Evolutionary conservation across 768 basidiomycete genomes (phyloP), one percentile per base, ranked within the genome.

Genomic region (Mycena albidolilacea): DNA sequence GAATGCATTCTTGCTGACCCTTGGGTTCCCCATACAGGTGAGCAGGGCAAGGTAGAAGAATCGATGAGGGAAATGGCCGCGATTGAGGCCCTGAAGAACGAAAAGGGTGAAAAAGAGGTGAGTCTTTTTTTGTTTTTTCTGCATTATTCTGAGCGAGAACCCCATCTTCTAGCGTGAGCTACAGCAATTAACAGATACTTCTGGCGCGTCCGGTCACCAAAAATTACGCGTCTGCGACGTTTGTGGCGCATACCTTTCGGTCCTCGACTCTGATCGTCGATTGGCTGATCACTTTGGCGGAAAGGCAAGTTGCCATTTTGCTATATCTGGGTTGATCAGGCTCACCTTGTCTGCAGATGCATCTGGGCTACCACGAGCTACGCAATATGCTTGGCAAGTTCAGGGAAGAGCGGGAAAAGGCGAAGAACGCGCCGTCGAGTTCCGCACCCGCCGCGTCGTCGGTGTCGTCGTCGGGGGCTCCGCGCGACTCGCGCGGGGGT

Each of bases 201-300:
- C 97, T 50, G 98, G 98, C 68, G 98, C 98, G 7, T 98, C 97
- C 69, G 98, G 98, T n/a, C 98, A 99, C 87, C 98, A 99, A 84
- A 99, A 99, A 84, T 87, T 99, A 77, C 93, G 98, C 74, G 98
- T 99, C n/a, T 99, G 98, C 86, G 98, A 99, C 86, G 97, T 98
- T 38, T 99, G 98, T 81, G 98, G 98, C 78, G 98, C 98, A n/a
- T 99, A 99, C 87, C 89, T 99, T 57, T 97, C 96, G 17, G 95
- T 99, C 46, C 88, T 99, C 60, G 98, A 99, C 84, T 98, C 97
- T 70, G 98, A 99, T 86, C 92, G 97, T 81, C 96, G 98, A 81
- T 86, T 99, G 72, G 98, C 98, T 64, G 98, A 99, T 87, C 98
- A 99, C 83, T 99, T 99, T 86, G 98, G 98, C 84, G 98, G 98